phyloP scores from a whole-genome alignment of 139 green algal genomes.

The Micractinium conductrix region DNA sequence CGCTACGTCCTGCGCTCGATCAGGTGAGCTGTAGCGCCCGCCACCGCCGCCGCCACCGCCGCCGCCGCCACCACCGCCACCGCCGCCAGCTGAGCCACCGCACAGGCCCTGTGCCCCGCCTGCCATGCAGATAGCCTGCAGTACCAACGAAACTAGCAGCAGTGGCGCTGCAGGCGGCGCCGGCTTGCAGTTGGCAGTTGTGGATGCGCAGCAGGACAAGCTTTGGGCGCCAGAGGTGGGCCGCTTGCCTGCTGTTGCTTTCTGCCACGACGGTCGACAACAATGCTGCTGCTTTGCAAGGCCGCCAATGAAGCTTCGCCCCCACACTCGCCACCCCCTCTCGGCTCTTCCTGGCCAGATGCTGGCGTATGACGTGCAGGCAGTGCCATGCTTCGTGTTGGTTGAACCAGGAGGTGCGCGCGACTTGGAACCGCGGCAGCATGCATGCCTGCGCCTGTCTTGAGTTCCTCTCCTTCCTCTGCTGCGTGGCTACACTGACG shows the following conservation, averaged over 20 bases:
- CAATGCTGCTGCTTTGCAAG: too few relatives aligned
- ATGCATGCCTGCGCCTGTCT: too few relatives aligned
- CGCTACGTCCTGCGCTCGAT: conserved; percentile 3
- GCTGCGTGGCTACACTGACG: not conserved
- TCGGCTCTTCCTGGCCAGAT: conserved; percentile 41
- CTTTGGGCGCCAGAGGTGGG: conserved; percentile 43
- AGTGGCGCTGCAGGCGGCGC: not conserved
- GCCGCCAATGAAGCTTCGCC: too few relatives aligned
- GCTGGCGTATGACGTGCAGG: conserved; percentile 54
- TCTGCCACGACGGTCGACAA: too few relatives aligned
- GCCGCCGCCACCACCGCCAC: not conserved
- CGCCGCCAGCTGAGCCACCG: not conserved
- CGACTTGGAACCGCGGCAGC: too few relatives aligned
- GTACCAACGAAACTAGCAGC: not conserved
- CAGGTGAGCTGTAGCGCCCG: conserved; percentile 1
- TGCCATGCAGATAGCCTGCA: not conserved
- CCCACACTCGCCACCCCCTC: not conserved
- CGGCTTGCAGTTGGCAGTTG: conserved; percentile 2
- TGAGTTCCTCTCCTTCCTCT: too few relatives aligned
- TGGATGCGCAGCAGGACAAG: conserved; percentile 32
- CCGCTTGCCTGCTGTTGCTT: too few relatives aligned
- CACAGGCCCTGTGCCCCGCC: not conserved
- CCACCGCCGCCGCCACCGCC: not conserved
- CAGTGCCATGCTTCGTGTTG: conserved; percentile 59
- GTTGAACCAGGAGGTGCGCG: conserved; percentile 36